Evolutionary conservation across 2,329 filamentous ascomycete species (phyloP).

Genomic region (Diaporthe citrichinensis): DNA sequence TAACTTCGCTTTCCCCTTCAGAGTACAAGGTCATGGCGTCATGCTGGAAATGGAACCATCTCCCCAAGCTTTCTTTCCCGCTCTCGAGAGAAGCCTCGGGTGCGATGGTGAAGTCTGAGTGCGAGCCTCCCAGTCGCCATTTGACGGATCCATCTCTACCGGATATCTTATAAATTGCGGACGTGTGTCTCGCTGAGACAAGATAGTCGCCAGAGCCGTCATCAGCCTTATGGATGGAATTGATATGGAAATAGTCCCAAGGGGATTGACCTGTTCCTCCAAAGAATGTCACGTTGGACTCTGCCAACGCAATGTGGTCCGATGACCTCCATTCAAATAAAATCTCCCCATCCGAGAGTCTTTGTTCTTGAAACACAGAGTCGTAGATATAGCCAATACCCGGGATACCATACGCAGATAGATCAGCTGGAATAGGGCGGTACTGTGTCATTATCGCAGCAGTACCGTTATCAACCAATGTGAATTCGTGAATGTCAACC

Average conservation of each 20-base stretch:
- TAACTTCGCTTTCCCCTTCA: neutral
- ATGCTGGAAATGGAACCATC: constrained; percentile 11
- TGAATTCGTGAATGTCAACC: constrained; percentile 29
- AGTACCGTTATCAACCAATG: neutral
- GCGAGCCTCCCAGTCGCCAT: constrained; percentile 53
- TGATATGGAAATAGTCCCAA: constrained; percentile 70
- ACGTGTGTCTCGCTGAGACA: constrained; percentile 64
- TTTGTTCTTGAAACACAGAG: constrained; percentile 2
- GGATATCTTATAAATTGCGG: constrained; percentile 62
- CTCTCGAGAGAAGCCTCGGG: constrained; percentile 53
- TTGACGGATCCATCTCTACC: constrained; percentile 61
- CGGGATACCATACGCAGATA: neutral
- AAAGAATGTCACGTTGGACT: constrained; percentile 4
- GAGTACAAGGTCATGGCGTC: neutral
- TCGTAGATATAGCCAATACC: neutral
- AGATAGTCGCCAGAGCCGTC: constrained; percentile 59
- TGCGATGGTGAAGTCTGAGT: neutral
- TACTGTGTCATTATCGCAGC: constrained; percentile 29
- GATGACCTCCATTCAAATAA: constrained; percentile 24
- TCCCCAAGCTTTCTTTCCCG: constrained; percentile 41
- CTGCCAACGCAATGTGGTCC: constrained; percentile 7
- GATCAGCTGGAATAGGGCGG: neutral
- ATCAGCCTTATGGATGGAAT: constrained; percentile 66
- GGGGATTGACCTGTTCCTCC: constrained; percentile 38
- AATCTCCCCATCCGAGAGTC: neutral